Evolutionary conservation across 2,329 filamentous ascomycete genomes (phyloP).

Genomic region (Nemania sp.): DNA sequence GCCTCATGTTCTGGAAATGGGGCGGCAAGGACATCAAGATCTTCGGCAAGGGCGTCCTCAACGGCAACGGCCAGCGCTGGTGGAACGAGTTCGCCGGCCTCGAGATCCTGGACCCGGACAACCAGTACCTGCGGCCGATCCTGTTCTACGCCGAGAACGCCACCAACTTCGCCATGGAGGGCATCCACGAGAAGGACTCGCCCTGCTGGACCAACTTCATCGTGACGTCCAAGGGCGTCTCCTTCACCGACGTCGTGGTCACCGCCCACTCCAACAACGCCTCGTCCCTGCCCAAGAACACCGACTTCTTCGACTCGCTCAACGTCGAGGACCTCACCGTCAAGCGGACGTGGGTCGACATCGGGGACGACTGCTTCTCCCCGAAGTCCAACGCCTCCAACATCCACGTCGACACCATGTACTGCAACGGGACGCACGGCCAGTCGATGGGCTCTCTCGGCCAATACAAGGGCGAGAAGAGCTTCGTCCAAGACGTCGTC

Average conservation of each 20-base stretch:
- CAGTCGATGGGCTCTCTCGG: constrained; percentile 63
- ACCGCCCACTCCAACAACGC: constrained; percentile 55
- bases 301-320: constrained; percentile 65
- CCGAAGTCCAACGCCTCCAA: constrained; percentile 64
- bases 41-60: constrained; percentile 59
- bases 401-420: constrained; percentile 62
- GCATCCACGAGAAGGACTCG: constrained; percentile 63
- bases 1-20: constrained; percentile 67
- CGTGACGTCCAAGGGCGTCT: constrained; percentile 58
- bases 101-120: constrained; percentile 56
- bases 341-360: constrained; percentile 55
- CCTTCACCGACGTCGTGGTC: constrained; percentile 58
- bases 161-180: constrained; percentile 60
- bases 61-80: constrained; percentile 57
- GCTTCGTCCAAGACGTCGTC: constrained; percentile 60
- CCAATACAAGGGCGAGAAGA: constrained; percentile 58
- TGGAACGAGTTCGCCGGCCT: constrained; percentile 48
- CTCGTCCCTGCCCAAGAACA: constrained; percentile 59
- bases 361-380: constrained; percentile 65
- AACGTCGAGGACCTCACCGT: constrained; percentile 60
- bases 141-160: constrained; percentile 66
- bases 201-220: constrained; percentile 69
- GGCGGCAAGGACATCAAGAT: constrained; percentile 65
- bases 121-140: constrained; percentile 62
- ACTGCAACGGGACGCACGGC: constrained; percentile 63